Percentiles rank a stretch among this genome's conserved stretches.
phyloP scores from a whole-genome alignment of 495 filamentous ascomycete genomes.

The Annulohypoxylon bovei region DNA sequence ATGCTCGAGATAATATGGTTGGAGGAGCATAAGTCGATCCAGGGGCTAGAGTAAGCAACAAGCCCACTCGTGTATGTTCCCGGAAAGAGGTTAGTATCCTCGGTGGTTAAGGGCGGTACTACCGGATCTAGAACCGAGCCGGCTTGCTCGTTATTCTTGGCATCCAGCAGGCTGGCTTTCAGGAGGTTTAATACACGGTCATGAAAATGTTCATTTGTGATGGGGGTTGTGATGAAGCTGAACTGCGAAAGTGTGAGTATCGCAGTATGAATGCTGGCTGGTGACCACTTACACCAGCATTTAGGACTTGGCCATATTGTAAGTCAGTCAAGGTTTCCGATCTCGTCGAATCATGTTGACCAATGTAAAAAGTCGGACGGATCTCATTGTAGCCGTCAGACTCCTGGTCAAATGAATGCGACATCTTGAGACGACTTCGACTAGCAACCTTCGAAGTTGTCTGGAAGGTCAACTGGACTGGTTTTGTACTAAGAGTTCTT shows the following conservation, averaged over 20 bases:
- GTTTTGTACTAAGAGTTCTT: background rate
- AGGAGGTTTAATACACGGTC: conserved; percentile 73
- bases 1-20: conserved; percentile 83
- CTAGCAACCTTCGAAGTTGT: background rate
- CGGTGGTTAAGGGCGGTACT: conserved; percentile 74
- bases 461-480: background rate
- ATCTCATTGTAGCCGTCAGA: conserved; percentile 57
- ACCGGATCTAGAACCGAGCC: conserved; percentile 54
- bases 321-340: conserved; percentile 67
- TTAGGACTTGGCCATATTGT: conserved; percentile 74
- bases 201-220: conserved; percentile 86
- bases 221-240: conserved; percentile 88
- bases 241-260: conserved; percentile 67
- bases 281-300: conserved; percentile 62
- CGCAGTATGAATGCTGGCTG: background rate
- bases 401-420: conserved; percentile 57
- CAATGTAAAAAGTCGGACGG: conserved; percentile 76
- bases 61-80: conserved; percentile 75
- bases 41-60: conserved; percentile 78
- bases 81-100: conserved; percentile 79
- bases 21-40: conserved; percentile 89
- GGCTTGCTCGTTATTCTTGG: conserved; percentile 23
- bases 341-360: conserved; percentile 81
- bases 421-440: conserved; percentile 49
- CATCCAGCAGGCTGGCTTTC: conserved; percentile 62